Conservation (phyloP, 164 flowering plant species). For the grape (Vitis vinifera) region DNA sequence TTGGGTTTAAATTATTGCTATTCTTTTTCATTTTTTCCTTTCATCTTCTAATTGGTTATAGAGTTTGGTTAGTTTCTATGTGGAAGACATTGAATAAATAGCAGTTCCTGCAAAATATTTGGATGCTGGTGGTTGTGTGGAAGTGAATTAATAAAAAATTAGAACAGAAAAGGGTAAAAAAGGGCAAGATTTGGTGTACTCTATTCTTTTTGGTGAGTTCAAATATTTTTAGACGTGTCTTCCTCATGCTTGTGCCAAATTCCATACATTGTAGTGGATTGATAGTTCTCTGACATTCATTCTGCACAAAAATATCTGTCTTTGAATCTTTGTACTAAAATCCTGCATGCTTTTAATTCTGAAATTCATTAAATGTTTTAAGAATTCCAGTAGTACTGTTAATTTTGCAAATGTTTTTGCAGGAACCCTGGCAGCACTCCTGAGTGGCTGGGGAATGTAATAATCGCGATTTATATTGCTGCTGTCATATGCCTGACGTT, state of each 20-base stretch:
- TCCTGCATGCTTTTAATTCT: not conserved
- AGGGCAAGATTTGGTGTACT: not conserved
- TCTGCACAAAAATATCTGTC: not conserved
- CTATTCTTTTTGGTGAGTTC: not conserved
- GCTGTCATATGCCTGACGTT: slow-evolving; percentile 62
- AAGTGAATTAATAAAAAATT: not conserved
- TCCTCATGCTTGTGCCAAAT: not conserved
- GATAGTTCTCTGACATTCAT: too few species aligned
- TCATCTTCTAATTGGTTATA: not conserved
- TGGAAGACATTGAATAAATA: not conserved
- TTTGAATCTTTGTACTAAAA: not conserved
- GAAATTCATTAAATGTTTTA: not conserved
- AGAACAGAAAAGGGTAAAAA: not conserved
- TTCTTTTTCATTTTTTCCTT: not conserved
- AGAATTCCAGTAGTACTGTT: not conserved
- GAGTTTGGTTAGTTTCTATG: not conserved
- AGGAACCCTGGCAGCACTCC: slow-evolving; percentile 89
- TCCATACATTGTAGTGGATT: too few species aligned
- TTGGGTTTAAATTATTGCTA: not conserved
- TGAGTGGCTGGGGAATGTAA: slow-evolving; percentile 73
- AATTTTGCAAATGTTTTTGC: slow-evolving; percentile 4
- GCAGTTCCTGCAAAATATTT: too few species aligned
- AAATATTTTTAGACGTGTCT: not conserved
- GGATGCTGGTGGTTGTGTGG: too few species aligned
- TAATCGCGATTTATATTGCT: slow-evolving; percentile 56